phyloP scores from a whole-genome alignment of 2,329 filamentous ascomycete species.

The Fusarium sp. region DNA sequence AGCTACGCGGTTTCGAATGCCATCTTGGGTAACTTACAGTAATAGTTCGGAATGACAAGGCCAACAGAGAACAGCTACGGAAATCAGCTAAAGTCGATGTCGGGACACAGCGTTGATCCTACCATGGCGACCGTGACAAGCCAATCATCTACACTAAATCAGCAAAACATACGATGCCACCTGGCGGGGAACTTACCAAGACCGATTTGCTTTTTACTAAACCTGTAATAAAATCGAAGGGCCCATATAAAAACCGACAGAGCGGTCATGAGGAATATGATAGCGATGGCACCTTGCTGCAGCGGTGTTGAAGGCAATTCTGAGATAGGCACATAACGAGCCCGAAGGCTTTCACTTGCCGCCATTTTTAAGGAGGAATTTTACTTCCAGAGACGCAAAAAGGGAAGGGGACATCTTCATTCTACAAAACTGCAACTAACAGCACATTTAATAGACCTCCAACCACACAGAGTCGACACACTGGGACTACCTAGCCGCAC shows the following conservation, averaged over 20 bases:
- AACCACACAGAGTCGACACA: neutral
- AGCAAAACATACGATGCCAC: neutral
- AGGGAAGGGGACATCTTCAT: neutral
- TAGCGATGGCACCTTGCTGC: slow-evolving; percentile 34
- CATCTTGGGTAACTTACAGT: slow-evolving; percentile 7
- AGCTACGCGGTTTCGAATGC: rapidly evolving
- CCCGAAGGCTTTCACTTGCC: slow-evolving; percentile 1
- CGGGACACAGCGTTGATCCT: neutral
- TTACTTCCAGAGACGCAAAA: neutral
- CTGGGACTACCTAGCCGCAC: neutral
- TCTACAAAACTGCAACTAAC: rapidly evolving
- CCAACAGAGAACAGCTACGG: slow-evolving; percentile 30
- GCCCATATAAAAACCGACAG: slow-evolving; percentile 30
- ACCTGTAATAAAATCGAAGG: slow-evolving; percentile 35
- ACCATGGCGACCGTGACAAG: slow-evolving; percentile 34
- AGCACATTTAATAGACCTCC: neutral
- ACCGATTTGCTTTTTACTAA: slow-evolving; percentile 32
- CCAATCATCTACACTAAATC: slow-evolving; percentile 32
- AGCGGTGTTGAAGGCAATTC: slow-evolving; percentile 31
- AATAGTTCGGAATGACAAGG: slow-evolving; percentile 30
- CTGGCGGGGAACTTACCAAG: slow-evolving; percentile 20
- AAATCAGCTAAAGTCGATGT: neutral
- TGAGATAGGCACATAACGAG: slow-evolving; percentile 24
- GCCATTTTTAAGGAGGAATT: neutral
- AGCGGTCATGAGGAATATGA: slow-evolving; percentile 34